These are phyloP conservation scores for Cyclocybe cylindracea DNA, from an alignment of 768 basidiomycete species.

Conservation along the genomic window DNA sequence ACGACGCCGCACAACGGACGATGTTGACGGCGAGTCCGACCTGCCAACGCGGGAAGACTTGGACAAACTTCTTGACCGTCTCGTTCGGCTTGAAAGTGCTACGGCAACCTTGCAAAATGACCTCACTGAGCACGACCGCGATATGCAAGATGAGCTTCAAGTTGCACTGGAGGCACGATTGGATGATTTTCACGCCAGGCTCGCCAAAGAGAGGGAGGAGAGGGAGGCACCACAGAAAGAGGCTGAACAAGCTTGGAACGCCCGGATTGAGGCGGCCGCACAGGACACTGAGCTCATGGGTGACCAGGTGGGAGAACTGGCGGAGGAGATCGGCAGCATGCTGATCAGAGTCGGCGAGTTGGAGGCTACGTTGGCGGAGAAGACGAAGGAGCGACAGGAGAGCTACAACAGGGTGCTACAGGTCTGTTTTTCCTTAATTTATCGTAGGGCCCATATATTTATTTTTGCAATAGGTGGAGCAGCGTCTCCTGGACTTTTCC, in stretches of 20 bases:
- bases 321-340: constrained; percentile 10
- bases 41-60: constrained; percentile 16
- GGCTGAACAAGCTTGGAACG: background rate
- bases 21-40: constrained; percentile 1
- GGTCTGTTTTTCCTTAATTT: background rate
- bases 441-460: background rate
- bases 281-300: constrained; percentile 4
- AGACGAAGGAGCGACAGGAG: constrained; percentile 7
- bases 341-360: constrained; percentile 10
- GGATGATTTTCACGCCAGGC: constrained; percentile 4
- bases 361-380: constrained; percentile 7
- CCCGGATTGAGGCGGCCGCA: background rate
- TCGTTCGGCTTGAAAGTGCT: constrained; percentile 8
- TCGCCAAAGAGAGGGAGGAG: constrained; percentile 5
- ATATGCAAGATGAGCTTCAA: constrained; percentile 6
- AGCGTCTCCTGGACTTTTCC: constrained; percentile 8
- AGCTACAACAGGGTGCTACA: background rate
- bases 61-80: constrained; percentile 5
- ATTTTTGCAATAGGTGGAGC: constrained; percentile 7
- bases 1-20: constrained; percentile 2
- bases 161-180: constrained; percentile 11
- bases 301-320: constrained; percentile 12
- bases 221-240: background rate
- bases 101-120: constrained; percentile 12
- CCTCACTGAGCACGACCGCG: constrained; percentile 8